These are phyloP conservation scores for Stemphylium beticola DNA, from an alignment of 2,329 filamentous ascomycete genomes.

Conservation along the genomic window DNA sequence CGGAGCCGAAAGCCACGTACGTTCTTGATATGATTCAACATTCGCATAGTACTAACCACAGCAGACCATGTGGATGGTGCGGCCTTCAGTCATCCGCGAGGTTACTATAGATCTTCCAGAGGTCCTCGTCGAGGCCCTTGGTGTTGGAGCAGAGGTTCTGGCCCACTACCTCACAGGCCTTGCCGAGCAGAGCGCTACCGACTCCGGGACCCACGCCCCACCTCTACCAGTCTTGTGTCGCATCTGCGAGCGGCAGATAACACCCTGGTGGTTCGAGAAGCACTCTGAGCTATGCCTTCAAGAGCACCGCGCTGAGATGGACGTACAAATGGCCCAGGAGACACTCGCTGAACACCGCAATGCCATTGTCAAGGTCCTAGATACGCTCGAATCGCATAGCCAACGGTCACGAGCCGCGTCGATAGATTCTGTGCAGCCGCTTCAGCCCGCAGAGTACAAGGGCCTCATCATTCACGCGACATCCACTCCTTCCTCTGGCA, in stretches of 20 bases:
- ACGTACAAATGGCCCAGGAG: conserved; percentile 95
- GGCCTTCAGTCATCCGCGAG: conserved; percentile 87
- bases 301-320: conserved; percentile 96
- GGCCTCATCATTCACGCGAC: conserved; percentile 81
- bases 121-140: conserved; percentile 88
- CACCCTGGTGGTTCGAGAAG: conserved; percentile 99
- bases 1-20: conserved; percentile 87
- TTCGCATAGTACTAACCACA: conserved; percentile 30
- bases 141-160: conserved; percentile 91
- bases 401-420: conserved; percentile 63
- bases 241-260: conserved; percentile 96
- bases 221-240: conserved; percentile 88
- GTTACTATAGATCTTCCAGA: conserved; percentile 94
- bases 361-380: conserved; percentile 91
- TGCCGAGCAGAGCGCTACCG: conserved; percentile 80
- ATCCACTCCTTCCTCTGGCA: conserved; percentile 68
- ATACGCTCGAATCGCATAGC: conserved; percentile 82
- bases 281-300: conserved; percentile 95
- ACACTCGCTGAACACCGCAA: conserved; percentile 90
- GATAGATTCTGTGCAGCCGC: conserved; percentile 55
- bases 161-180: conserved; percentile 91
- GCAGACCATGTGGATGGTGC: conserved; percentile 99
- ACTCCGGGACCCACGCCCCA: conserved; percentile 76
- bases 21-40: conserved; percentile 45
- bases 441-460: conserved; percentile 80